These are phyloP conservation scores for Venturia carpophila DNA, from an alignment of 2,329 filamentous ascomycete species.

Conservation along the genomic window DNA sequence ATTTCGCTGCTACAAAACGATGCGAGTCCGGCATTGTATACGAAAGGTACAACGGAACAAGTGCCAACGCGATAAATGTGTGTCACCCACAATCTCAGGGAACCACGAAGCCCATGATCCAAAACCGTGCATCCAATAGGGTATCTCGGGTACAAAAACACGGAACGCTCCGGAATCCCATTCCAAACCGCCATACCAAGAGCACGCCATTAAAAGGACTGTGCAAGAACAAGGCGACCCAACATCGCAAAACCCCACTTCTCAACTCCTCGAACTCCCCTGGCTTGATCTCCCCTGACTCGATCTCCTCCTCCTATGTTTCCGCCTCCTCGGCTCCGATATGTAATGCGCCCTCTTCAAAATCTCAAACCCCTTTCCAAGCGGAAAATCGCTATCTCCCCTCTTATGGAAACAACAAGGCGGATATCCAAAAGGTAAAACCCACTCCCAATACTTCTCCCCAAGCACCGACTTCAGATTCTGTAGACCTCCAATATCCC, in stretches of 20 bases:
- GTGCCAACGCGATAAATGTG: too few relatives aligned
- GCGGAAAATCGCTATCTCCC: constrained; percentile 57
- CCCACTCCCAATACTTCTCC: constrained; percentile 61
- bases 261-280: background rate
- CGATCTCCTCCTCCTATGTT: constrained; percentile 1
- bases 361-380: constrained; percentile 54
- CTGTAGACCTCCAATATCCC: constrained; percentile 60
- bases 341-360: constrained; percentile 28
- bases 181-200: too few relatives aligned
- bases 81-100: too few relatives aligned
- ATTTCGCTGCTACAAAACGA: too few relatives aligned
- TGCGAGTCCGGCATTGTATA: too few relatives aligned
- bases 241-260: background rate
- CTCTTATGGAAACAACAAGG: constrained; percentile 65
- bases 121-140: too few relatives aligned
- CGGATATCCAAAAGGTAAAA: constrained; percentile 66
- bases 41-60: too few relatives aligned
- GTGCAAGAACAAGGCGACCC: background rate
- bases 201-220: background rate
- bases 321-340: background rate
- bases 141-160: too few relatives aligned
- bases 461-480: constrained; percentile 84
- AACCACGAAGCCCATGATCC: too few relatives aligned
- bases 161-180: too few relatives aligned
- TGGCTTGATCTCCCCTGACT: background rate